phyloP scores from a whole-genome alignment of 1,284 basidiomycete genomes.

The Tetrapyrgos nigripes region DNA sequence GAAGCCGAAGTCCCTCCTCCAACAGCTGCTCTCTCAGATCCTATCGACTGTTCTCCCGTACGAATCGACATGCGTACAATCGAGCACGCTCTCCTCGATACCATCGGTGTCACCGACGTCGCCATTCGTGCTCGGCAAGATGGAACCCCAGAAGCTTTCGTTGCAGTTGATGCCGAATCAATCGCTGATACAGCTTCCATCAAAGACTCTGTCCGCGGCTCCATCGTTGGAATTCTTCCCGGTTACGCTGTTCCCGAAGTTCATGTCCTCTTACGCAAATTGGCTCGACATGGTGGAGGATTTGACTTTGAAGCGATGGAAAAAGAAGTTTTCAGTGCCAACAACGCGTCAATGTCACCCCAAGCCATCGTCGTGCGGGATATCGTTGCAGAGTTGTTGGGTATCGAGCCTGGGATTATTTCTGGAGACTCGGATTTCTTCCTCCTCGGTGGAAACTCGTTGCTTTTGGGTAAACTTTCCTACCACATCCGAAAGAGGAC shows the following conservation, averaged over 20 bases:
- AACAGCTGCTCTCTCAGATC: conserved; percentile 39
- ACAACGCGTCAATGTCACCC: conserved; percentile 38
- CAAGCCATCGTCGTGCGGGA: conserved; percentile 44
- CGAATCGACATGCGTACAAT: conserved; percentile 39
- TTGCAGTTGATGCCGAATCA: conserved; percentile 27
- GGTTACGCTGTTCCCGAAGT: conserved; percentile 48
- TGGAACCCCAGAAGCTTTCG: conserved; percentile 42
- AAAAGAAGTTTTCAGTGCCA: conserved; percentile 29
- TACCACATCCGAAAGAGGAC: conserved; percentile 47
- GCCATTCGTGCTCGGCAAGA: conserved; percentile 42
- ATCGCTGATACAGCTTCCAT: conserved; percentile 19
- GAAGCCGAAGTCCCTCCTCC: conserved; percentile 42
- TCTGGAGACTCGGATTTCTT: conserved; percentile 50
- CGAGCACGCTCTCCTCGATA: conserved; percentile 49
- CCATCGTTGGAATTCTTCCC: conserved; percentile 24
- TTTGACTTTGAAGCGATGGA: conserved; percentile 46
- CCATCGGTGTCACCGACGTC: conserved; percentile 58
- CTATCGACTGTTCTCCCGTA: conserved; percentile 44
- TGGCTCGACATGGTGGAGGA: conserved; percentile 26
- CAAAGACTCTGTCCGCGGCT: background rate
- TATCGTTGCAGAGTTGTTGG: conserved; percentile 46
- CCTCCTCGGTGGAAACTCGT: conserved; percentile 51
- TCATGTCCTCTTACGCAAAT: conserved; percentile 33
- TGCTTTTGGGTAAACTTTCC: conserved; percentile 50
- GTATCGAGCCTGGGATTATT: conserved; percentile 41